Evolutionary conservation across 1,284 basidiomycete genomes (phyloP).

Genomic region (Trichosporon faecale): DNA sequence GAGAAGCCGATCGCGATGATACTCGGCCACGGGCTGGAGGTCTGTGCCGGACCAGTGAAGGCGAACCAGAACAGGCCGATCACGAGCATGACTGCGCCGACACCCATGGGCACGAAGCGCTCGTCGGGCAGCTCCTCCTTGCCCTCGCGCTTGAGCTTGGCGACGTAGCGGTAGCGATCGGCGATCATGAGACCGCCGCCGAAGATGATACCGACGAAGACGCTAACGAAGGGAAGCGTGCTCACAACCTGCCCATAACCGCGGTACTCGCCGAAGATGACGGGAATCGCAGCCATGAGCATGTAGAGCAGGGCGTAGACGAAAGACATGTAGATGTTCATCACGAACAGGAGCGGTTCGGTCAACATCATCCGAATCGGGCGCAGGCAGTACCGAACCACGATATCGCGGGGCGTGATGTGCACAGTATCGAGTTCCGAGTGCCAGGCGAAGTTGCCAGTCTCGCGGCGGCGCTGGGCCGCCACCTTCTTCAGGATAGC

Average conservation of each 20-base stretch:
- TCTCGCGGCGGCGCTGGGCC: conserved; percentile 16
- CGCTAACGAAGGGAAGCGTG: conserved; percentile 21
- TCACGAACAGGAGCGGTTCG: conserved; percentile 30
- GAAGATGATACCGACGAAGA: conserved; percentile 26
- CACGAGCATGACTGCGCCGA: conserved; percentile 21
- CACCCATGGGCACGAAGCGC: conserved; percentile 28
- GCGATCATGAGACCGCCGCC: conserved; percentile 26
- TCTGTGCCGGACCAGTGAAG: conserved; percentile 30
- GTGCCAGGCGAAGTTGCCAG: conserved; percentile 25
- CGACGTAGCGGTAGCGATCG: conserved; percentile 26
- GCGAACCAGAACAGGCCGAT: conserved; percentile 33
- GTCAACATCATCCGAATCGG: conserved; percentile 27
- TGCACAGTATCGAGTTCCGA: conserved; percentile 23
- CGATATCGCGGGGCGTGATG: conserved; percentile 23
- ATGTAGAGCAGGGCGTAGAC: conserved; percentile 33
- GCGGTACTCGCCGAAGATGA: conserved; percentile 30
- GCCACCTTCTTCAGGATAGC: conserved; percentile 25
- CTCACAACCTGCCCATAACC: conserved; percentile 17
- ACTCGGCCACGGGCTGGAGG: conserved; percentile 21
- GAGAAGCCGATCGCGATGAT: conserved; percentile 27
- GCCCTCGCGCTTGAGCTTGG: conserved; percentile 1
- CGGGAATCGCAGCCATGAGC: conserved; percentile 29
- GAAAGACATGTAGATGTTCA: conserved; percentile 30
- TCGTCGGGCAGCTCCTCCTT: conserved; percentile 24
- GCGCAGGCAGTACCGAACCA: conserved; percentile 26